Base-by-base conservation (phyloP, 2,329 filamentous ascomycete species). In the Drechslera avenae region DNA sequence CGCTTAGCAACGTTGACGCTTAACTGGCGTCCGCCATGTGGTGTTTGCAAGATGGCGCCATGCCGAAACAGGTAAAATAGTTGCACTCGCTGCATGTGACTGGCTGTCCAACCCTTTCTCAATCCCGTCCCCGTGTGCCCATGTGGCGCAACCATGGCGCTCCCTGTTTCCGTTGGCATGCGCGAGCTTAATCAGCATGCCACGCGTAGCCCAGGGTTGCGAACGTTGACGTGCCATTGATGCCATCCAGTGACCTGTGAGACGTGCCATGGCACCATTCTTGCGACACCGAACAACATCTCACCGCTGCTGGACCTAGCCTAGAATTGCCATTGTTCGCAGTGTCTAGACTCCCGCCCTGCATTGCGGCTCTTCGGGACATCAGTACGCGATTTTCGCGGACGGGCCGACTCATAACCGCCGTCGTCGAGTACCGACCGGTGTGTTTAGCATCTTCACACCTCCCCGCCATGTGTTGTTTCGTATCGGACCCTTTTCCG, bases 1-100 rank as follows among this genome's bases (percentile, higher is more conserved):
- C 57, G 67, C 62, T 60, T 66, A 60, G 50, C 53, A 52, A 52
- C 42, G 52, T 28, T 44, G 39, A 51, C 47, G 42, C 49, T 45
- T 41, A 39, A 21, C 48, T 53, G 34, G 34, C 23, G 41, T 47
- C 33, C 41, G 41, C 40, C 12, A 19, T 46, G 34, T 46, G 40
- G 59, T 59, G 33, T 41, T 41, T 43, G 28, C 43, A 28, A 17
- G 39, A 39, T 41, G 39, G 45, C 36, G 39, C 16, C 13, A 18
- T 32, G 51, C 56, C 57, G 18, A 31, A 57, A 60, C 37, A 40
- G 62, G 67, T 35, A 66, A 61, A 18, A 36, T 40, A 50, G 36
- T 46, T 44, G 56, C 64, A 68, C 30, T 36, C 46, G 44, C 46
- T 62, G 60, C 62, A 64, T 59, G 23, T 39, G 18, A 34, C 39